Evolutionary conservation across 495 filamentous ascomycete genomes (phyloP), one percentile per base, ranked within the genome.

Genomic region (Lophiotrema nucula): DNA sequence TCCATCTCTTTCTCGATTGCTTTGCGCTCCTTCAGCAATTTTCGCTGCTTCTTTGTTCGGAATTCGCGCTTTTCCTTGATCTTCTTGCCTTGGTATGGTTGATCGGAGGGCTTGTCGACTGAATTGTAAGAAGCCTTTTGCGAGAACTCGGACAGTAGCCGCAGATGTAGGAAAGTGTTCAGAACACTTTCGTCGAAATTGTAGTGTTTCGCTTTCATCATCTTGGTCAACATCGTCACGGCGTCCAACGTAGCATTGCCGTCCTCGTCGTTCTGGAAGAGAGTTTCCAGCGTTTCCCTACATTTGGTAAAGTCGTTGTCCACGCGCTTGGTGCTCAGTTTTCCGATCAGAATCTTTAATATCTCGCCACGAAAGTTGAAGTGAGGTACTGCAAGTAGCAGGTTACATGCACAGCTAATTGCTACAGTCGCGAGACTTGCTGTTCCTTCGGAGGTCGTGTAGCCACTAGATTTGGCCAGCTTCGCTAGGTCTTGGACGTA

Each of bases 311-410:
- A 92, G 41, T 91, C 85, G 1, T 75, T 77, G 67, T 95, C 88
- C 0, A 85, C 66, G 22, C 77, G 80, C 60, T 79, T 82, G 25
- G 72, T 76, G 63, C 89, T 88, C 8, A 97, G 77, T 49, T 91
- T 92, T 60, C 86, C 84, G 28, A 96, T 83, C 27, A 98, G 66
- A 37, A 97, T 90, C 73, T 88, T 88, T 33, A 97, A 71, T 24
- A 98, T 75, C 26, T 97, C 95, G 25, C 76, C 78, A 6, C 95
- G 81, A 72, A 93, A 96, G 73, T 98, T 98, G 81, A 98, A 98
- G 74, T 98, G 95, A 11, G 93, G 89, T 4, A 96, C 89, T 1
- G 83, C 75, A 12, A 81, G 75, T 27, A 98, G 74, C 16, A 97
- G 79, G 25, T 76, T 84, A 67, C 89, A 92, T 6, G 87, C 88